Evolutionary conservation across 1,139 yeast species (phyloP).

Genomic region (Candida frijolesensis): DNA sequence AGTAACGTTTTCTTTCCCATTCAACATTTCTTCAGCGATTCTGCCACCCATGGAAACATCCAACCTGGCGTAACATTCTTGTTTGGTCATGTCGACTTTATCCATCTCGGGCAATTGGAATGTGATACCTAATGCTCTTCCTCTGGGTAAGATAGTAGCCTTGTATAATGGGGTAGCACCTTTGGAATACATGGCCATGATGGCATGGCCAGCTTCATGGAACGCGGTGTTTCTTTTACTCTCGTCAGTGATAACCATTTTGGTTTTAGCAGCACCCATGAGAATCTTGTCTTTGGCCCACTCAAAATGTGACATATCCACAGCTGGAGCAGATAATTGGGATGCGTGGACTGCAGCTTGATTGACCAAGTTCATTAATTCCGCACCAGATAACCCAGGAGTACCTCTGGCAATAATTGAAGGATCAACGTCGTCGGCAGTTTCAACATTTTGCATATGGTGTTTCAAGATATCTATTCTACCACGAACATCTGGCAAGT

Average conservation of each 20-base stretch:
- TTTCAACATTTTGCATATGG: conserved; percentile 89
- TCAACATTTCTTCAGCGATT: conserved; percentile 90
- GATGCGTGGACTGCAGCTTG: conserved; percentile 98
- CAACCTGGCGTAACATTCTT: conserved; percentile 85
- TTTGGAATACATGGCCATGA: conserved; percentile 90
- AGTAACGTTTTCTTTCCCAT: conserved; percentile 91
- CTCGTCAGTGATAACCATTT: conserved; percentile 97
- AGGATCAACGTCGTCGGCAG: conserved; percentile 84
- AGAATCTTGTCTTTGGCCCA: conserved; percentile 99
- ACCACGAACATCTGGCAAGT: conserved; percentile 97
- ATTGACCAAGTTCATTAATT: conserved; percentile 89
- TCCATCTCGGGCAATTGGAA: conserved; percentile 99
- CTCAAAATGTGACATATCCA: conserved; percentile 89
- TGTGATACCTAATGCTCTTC: conserved; percentile 93
- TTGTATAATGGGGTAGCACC: conserved; percentile 97
- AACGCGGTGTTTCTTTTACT: conserved; percentile 92
- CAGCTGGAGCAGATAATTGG: conserved; percentile 86
- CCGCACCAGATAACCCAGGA: conserved; percentile 98
- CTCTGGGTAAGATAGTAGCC: conserved; percentile 96
- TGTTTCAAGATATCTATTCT: conserved; percentile 89
- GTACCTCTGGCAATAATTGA: conserved; percentile 93
- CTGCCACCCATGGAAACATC: conserved; percentile 99
- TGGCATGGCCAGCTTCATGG: conserved; percentile 99
- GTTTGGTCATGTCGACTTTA: conserved; percentile 88
- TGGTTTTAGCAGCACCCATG: conserved; percentile 97